These are phyloP conservation scores for Gonium pectorale DNA, from an alignment of 139 green algal genomes.

Conservation along the genomic window DNA sequence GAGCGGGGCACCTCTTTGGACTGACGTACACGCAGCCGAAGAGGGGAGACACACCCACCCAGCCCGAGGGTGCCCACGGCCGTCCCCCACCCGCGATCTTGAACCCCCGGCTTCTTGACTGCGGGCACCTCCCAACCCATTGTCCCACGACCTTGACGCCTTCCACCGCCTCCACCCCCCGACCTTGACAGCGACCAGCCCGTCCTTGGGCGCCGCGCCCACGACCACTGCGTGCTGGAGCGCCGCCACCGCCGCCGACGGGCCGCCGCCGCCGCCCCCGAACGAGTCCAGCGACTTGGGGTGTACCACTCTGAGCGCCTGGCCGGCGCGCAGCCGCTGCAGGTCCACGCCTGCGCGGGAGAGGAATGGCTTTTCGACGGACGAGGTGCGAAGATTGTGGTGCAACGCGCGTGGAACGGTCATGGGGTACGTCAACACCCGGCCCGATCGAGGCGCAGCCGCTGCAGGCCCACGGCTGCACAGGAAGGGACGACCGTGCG, in stretches of 20 bases:
- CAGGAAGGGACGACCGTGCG: too few species aligned
- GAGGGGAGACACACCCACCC: too few species aligned
- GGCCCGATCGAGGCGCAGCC: slow-evolving; percentile 36
- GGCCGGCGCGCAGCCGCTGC: slow-evolving; percentile 38
- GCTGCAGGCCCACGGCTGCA: slow-evolving; percentile 43
- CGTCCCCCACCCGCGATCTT: too few species aligned
- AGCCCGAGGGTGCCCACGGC: too few species aligned
- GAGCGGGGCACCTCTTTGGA: too few species aligned
- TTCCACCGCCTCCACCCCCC: background rate
- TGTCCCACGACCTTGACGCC: too few species aligned
- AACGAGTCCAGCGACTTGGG: background rate
- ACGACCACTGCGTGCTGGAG: slow-evolving; percentile 52
- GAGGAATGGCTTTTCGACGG: background rate
- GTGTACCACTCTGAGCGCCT: slow-evolving; percentile 46
- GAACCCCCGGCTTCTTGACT: too few species aligned
- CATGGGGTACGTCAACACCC: too few species aligned
- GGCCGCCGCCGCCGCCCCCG: background rate
- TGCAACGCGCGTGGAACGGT: too few species aligned
- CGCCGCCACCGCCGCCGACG: slow-evolving; percentile 30
- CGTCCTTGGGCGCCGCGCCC: slow-evolving; percentile 62
- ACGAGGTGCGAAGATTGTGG: too few species aligned
- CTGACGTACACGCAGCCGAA: too few species aligned
- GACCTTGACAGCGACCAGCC: slow-evolving; percentile 89
- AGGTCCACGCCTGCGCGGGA: slow-evolving; percentile 34
- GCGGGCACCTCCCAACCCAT: too few species aligned